Evolutionary conservation across 2,329 filamentous ascomycete genomes (phyloP), one percentile per base, ranked within the genome.

Genomic region (Podosphaera fusca): DNA sequence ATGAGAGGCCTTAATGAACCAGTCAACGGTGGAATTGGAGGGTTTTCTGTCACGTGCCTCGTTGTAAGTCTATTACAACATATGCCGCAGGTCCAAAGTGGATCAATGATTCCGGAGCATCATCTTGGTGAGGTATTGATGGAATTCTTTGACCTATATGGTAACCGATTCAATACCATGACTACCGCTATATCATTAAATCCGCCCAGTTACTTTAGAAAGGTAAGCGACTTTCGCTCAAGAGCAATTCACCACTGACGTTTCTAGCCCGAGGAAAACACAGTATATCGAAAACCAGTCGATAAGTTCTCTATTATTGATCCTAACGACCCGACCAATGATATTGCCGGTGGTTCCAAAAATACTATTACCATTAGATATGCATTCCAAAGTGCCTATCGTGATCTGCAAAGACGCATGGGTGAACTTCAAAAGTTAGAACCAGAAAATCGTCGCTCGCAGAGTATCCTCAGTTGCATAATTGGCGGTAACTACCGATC

Each of bases 1-100:
- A 94, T 98, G 80, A 81, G 88, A 60, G 86, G 83, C 0, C 74
- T 95, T 56, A 95, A 95, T 63, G 92, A 98, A 69, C 89, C 94
- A 3, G 84, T 86, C 46, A 86, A 81, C 59, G 92, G 92, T 57
- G 92, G 92, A 2, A 80, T 98, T 56, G 92, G 92, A 56, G 92
- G 92, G 2, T 96, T 95, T 67, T 87, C 88, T 1, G 84, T 94
- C 61, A 95, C 90, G 57, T 98, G 92, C 72, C 75, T 98, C 60
- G 86, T 95, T 4, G 86, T 92, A 58, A 92, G 85, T 72, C 81
- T 95, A 69, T 71, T 96, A 52, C 85, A 95, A 67, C 74, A 86
- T 61, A 79, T 88, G 73, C 86, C 87, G 8, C 76, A 82, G 60
- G 73, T 82, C 0, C 80, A 85, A 63, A 79, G 76, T 60, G 70